These are phyloP conservation scores for Oryza glumipatula DNA, from an alignment of 176 grass and related monocot species.

Conservation along the genomic window DNA sequence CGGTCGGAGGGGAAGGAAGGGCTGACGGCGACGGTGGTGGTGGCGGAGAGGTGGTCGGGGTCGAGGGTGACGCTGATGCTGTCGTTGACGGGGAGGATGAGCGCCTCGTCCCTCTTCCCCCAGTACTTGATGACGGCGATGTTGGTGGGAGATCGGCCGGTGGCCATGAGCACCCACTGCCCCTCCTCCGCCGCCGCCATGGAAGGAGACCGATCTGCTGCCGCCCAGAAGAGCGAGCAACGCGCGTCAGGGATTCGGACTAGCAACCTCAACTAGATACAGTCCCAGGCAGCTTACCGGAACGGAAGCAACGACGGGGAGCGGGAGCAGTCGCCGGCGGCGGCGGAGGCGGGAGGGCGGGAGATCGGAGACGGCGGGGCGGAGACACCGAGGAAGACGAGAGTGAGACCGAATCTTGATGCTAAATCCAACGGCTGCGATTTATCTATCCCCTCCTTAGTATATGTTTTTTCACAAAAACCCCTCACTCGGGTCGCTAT, in stretches of 20 bases:
- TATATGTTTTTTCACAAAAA: not conserved
- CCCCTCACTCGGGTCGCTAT: not conserved
- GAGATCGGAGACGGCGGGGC: not conserved
- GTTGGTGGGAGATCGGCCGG: conserved; percentile 88
- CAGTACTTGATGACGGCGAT: conserved; percentile 99
- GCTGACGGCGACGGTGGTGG: conserved; percentile 91
- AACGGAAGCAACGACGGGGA: not conserved
- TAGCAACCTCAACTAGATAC: not conserved
- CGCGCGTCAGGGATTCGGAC: no score
- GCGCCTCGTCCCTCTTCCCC: conserved; percentile 94
- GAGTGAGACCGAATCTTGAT: not conserved
- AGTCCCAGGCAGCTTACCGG: not conserved
- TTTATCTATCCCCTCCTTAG: not conserved
- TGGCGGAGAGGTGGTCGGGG: conserved; percentile 92
- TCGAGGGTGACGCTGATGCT: conserved; percentile 98
- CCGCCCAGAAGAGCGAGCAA: no score
- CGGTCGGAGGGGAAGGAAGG: conserved; percentile 79
- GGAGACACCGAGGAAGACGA: not conserved
- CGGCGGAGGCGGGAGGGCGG: no score
- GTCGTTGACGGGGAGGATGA: conserved; percentile 93
- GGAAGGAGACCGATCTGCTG: not conserved
- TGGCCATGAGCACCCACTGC: conserved; percentile 87
- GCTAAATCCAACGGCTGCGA: not conserved
- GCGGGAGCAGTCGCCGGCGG: no score
- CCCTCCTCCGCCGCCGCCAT: conserved; percentile 25